These are phyloP conservation scores for Eucalyptus regnans DNA, from an alignment of 345 rosid species.

Conservation along the genomic window DNA sequence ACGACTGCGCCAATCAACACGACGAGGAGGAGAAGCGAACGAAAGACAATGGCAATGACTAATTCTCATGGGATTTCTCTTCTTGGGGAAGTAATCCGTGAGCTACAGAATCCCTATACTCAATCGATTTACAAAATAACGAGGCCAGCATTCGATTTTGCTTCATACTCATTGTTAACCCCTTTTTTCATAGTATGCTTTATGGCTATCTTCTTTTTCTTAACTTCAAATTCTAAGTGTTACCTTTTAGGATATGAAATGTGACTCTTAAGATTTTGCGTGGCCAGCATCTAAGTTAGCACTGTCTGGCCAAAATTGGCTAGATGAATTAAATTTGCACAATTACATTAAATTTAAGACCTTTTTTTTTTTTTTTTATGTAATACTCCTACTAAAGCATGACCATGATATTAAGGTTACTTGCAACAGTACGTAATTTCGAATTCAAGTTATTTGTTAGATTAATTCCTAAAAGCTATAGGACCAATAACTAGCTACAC, in stretches of 20 bases:
- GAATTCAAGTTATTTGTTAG: too few species aligned
- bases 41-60: neutral
- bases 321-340: rapidly evolving
- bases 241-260: neutral
- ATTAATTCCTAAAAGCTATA: neutral
- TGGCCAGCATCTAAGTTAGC: rapidly evolving
- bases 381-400: too few species aligned
- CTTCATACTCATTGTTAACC: neutral
- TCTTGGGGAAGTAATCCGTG: neutral
- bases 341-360: rapidly evolving
- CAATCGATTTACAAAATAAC: neutral
- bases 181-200: neutral
- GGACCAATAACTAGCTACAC: neutral
- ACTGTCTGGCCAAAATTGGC: too few species aligned
- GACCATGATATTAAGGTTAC: too few species aligned
- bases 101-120: too few species aligned
- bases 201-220: neutral
- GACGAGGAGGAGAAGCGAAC: neutral
- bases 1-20: neutral
- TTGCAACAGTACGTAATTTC: too few species aligned
- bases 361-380: too few species aligned
- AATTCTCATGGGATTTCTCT: neutral
- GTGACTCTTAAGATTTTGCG: too few species aligned
- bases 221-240: neutral
- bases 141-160: neutral